Percentiles rank a stretch among this genome's conserved stretches.
These are phyloP conservation scores for Phytophthora syringae DNA, from an alignment of 352 stramenopile genomes.

Conservation along the genomic window DNA sequence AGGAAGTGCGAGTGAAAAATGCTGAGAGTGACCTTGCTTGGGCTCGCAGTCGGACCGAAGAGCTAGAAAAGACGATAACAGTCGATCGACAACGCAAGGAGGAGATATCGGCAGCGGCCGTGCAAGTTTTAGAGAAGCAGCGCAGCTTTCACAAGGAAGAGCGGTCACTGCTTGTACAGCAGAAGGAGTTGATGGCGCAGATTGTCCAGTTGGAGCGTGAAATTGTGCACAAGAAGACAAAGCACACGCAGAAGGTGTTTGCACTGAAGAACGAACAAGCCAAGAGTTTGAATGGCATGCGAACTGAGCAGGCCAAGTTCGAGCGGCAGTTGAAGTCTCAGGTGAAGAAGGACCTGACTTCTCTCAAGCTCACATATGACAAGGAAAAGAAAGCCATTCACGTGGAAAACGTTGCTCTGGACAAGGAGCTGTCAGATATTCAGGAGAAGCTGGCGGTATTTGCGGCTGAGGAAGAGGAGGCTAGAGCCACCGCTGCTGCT, in stretches of 20 bases:
- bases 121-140: constrained; percentile 53
- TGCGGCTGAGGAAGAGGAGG: constrained; percentile 28
- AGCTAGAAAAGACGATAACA: constrained; percentile 48
- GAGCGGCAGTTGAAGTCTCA: constrained; percentile 62
- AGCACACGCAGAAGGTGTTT: constrained; percentile 64
- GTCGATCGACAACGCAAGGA: constrained; percentile 40
- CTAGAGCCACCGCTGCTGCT: constrained; percentile 24
- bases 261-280: constrained; percentile 49
- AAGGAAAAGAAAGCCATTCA: constrained; percentile 52
- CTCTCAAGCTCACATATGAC: constrained; percentile 55
- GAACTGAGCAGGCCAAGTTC: constrained; percentile 53
- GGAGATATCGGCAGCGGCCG: constrained; percentile 37
- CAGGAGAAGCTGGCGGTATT: constrained; percentile 33
- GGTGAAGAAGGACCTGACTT: constrained; percentile 52
- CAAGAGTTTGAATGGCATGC: constrained; percentile 43
- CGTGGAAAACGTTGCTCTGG: constrained; percentile 36
- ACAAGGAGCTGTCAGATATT: constrained; percentile 36
- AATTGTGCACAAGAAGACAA: constrained; percentile 64
- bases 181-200: constrained; percentile 63
- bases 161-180: constrained; percentile 55
- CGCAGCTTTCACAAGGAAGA: constrained; percentile 64
- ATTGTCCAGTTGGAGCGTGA: constrained; percentile 64
- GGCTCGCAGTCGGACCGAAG: constrained; percentile 53
- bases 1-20: constrained; percentile 57
- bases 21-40: constrained; percentile 62